phyloP scores from a whole-genome alignment of 768 basidiomycete species.

The Amanita subjunquillea region DNA sequence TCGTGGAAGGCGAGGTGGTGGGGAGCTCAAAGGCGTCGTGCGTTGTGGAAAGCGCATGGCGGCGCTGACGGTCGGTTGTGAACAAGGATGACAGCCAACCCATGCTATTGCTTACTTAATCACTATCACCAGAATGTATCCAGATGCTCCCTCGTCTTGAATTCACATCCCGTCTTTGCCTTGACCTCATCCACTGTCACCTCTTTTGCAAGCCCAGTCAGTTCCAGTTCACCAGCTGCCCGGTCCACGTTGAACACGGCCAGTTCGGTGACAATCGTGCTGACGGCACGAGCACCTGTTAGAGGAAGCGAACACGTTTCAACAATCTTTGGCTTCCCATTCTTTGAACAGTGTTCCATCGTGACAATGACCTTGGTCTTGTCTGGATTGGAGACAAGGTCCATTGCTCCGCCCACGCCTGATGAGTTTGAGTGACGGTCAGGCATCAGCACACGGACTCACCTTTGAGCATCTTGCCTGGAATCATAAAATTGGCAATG shows the following conservation, averaged over 20 bases:
- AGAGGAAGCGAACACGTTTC: slow-evolving; percentile 74
- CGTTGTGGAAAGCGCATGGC: slow-evolving; percentile 65
- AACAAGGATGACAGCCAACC: slow-evolving; percentile 69
- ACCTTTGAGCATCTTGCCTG: slow-evolving; percentile 87
- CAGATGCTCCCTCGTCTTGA: slow-evolving; percentile 46
- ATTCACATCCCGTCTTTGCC: slow-evolving; percentile 81
- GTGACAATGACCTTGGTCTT: slow-evolving; percentile 86
- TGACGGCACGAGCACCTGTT: slow-evolving; percentile 82
- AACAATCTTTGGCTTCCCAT: slow-evolving; percentile 84
- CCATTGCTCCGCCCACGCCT: slow-evolving; percentile 96
- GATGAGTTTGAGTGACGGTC: slow-evolving; percentile 8
- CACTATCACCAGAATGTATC: slow-evolving; percentile 28
- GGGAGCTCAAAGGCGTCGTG: slow-evolving; percentile 86
- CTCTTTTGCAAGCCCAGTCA: slow-evolving; percentile 81
- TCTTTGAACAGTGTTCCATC: slow-evolving; percentile 87
- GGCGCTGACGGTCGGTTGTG: slow-evolving; percentile 35
- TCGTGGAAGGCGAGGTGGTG: slow-evolving; percentile 52
- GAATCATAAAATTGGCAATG: slow-evolving; percentile 98
- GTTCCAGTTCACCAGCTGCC: slow-evolving; percentile 52
- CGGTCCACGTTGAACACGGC: slow-evolving; percentile 87
- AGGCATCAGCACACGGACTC: neutral
- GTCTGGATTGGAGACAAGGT: slow-evolving; percentile 92
- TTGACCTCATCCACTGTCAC: slow-evolving; percentile 75
- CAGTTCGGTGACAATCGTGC: slow-evolving; percentile 88
- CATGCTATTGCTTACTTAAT: slow-evolving; percentile 30